phyloP scores from a whole-genome alignment of 306 rosid species.

The Vicia villosa region DNA sequence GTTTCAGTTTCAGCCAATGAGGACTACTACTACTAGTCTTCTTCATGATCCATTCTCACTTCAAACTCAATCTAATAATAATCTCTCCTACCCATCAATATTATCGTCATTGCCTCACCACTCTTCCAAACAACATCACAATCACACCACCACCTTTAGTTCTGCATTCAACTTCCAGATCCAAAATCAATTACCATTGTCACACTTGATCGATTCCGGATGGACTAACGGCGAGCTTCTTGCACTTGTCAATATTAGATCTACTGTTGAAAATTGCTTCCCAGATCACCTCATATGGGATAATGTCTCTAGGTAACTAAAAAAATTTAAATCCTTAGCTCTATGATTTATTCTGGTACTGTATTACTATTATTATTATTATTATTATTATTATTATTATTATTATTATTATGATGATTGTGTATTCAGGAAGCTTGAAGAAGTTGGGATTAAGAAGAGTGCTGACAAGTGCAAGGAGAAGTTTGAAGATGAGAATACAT shows the following conservation, averaged over 20 bases:
- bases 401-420: slow-evolving; percentile 33
- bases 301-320: slow-evolving; percentile 70
- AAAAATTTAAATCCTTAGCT: slow-evolving; percentile 5
- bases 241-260: slow-evolving; percentile 82
- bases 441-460: slow-evolving; percentile 72
- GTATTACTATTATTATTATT: neutral
- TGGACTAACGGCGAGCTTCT: slow-evolving; percentile 77
- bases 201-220: slow-evolving; percentile 33
- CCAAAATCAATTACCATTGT: neutral
- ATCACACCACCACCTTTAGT: neutral
- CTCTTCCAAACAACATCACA: slow-evolving; percentile 25
- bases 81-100: slow-evolving; percentile 38
- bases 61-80: slow-evolving; percentile 13
- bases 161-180: slow-evolving; percentile 33
- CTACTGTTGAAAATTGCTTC: slow-evolving; percentile 71
- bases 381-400: neutral
- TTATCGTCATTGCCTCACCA: slow-evolving; percentile 30
- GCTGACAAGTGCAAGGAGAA: slow-evolving; percentile 86
- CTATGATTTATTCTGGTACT: slow-evolving; percentile 28
- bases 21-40: neutral
- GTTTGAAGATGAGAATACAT: slow-evolving; percentile 78
- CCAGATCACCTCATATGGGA: slow-evolving; percentile 79
- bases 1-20: neutral
- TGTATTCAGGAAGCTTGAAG: slow-evolving; percentile 77
- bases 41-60: slow-evolving; percentile 29